Evolutionary conservation across 495 filamentous ascomycete genomes (phyloP).

Genomic region (Pyrenula aspistea): DNA sequence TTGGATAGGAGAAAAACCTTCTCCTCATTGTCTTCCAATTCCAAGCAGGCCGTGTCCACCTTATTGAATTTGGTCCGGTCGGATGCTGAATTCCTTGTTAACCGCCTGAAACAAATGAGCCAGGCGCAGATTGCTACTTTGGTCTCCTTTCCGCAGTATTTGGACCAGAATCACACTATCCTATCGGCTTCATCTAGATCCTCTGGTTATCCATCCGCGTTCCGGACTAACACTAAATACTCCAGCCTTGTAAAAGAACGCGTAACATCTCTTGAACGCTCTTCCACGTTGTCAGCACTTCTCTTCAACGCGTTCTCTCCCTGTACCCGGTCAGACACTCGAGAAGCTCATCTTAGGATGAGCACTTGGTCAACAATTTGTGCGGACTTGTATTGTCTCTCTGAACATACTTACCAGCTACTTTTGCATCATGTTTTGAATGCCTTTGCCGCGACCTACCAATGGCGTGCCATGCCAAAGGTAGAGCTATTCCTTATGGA

Average conservation of each 20-base stretch:
- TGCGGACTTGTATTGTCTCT: conserved; percentile 50
- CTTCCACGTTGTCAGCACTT: conserved; percentile 75
- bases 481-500: conserved; percentile 92
- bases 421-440: conserved; percentile 47
- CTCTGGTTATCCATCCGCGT: conserved; percentile 35
- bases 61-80: conserved; percentile 76
- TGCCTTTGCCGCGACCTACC: conserved; percentile 71
- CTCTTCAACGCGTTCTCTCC: conserved; percentile 77
- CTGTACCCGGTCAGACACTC: conserved; percentile 55
- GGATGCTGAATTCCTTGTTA: conserved; percentile 76
- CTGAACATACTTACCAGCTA: conserved; percentile 28
- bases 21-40: conserved; percentile 49
- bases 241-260: conserved; percentile 33
- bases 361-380: conserved; percentile 82
- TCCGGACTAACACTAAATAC: conserved; percentile 48
- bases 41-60: conserved; percentile 60
- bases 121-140: conserved; percentile 62
- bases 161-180: conserved; percentile 71
- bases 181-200: conserved; percentile 59
- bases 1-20: conserved; percentile 17
- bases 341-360: conserved; percentile 67
- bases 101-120: conserved; percentile 59
- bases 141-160: conserved; percentile 59
- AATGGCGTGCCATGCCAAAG: conserved; percentile 78
- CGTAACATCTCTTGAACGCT: conserved; percentile 62